phyloP scores from a whole-genome alignment of 139 green algal species.

The Auxenochlorella protothecoides region DNA sequence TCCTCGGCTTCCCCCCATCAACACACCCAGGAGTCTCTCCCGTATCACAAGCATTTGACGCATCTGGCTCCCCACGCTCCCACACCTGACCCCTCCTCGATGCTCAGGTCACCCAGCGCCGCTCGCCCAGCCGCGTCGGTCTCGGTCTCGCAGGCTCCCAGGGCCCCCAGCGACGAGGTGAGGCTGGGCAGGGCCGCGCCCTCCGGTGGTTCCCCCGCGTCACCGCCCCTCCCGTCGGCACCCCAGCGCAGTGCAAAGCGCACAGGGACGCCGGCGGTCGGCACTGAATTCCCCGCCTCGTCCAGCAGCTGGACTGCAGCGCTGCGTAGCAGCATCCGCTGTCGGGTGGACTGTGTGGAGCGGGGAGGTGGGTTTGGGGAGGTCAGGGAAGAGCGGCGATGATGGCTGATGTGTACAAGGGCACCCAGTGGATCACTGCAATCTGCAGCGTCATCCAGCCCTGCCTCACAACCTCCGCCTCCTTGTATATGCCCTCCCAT shows the following conservation, averaged over 20 bases:
- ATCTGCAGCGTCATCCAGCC: too few species aligned
- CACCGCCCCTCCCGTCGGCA: too few species aligned
- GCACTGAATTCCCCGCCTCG: conserved; percentile 31
- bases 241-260: conserved; percentile 20
- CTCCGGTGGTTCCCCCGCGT: background rate
- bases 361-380: too few species aligned
- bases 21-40: too few species aligned
- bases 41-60: too few species aligned
- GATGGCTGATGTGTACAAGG: too few species aligned
- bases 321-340: conserved; percentile 27
- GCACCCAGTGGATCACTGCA: too few species aligned
- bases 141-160: conserved; percentile 1
- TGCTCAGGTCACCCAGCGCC: conserved; percentile 34
- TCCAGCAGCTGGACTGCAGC: conserved; percentile 45
- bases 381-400: too few species aligned
- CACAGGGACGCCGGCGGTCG: conserved; percentile 21
- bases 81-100: conserved; percentile 36
- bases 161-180: background rate
- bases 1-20: too few species aligned
- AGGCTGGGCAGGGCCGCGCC: conserved; percentile 23
- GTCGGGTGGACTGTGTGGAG: background rate
- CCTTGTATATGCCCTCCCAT: too few species aligned
- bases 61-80: too few species aligned
- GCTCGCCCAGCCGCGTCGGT: conserved; percentile 37
- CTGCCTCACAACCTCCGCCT: too few species aligned